Evolutionary conservation across 495 filamentous ascomycete species (phyloP).

Genomic region (Corynascus novoguineensis): DNA sequence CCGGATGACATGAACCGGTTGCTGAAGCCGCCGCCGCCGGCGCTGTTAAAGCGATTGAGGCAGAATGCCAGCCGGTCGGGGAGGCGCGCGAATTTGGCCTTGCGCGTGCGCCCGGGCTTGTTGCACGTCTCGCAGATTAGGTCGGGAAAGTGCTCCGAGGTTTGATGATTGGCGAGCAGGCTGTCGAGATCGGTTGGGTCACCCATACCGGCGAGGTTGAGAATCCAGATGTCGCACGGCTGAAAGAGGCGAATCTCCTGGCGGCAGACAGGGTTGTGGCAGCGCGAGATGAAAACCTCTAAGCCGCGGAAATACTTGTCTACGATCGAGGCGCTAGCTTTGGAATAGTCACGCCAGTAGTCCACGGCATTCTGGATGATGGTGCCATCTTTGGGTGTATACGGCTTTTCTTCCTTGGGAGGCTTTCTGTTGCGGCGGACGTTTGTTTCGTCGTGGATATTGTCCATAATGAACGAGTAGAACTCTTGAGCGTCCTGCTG

Average conservation of each 20-base stretch:
- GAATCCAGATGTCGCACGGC: constrained; percentile 21
- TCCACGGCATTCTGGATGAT: constrained; percentile 24
- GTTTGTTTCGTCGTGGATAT: constrained; percentile 41
- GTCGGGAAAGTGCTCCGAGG: constrained; percentile 14
- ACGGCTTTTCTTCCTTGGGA: constrained; percentile 16
- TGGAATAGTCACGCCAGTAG: constrained; percentile 27
- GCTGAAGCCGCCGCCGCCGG: constrained; percentile 2
- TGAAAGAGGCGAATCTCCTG: constrained; percentile 23
- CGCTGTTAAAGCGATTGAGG: constrained; percentile 27
- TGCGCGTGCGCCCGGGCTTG: constrained; percentile 27
- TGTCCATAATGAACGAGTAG: constrained; percentile 35
- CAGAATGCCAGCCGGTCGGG: constrained; percentile 32
- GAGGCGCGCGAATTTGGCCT: constrained; percentile 28
- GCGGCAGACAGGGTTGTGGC: constrained; percentile 23
- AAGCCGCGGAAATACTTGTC: constrained; percentile 37
- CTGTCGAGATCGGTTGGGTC: constrained; percentile 18
- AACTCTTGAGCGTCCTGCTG: constrained; percentile 46
- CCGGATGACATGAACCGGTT: neutral
- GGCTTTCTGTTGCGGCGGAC: constrained; percentile 22
- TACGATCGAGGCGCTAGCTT: constrained; percentile 26
- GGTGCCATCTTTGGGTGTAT: constrained; percentile 20
- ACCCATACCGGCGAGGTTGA: constrained; percentile 15
- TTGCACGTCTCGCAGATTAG: constrained; percentile 29
- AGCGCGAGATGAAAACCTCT: constrained; percentile 26
- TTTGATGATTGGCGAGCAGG: constrained; percentile 19